Evolutionary conservation across 2,329 filamentous ascomycete genomes (phyloP).

Genomic region (Monosporascus sp.): DNA sequence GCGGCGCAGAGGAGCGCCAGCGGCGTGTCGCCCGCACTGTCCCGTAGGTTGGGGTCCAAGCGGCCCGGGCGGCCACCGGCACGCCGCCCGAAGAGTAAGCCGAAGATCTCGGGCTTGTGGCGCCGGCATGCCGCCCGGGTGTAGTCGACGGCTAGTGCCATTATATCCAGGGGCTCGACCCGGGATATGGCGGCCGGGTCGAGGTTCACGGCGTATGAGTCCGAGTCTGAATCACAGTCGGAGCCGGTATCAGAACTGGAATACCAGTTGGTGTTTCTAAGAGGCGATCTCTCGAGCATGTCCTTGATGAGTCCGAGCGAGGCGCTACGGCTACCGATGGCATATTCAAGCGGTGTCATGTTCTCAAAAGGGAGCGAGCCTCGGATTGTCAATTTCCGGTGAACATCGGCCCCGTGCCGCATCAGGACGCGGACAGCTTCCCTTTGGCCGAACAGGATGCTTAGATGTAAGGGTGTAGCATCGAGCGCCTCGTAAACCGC

Average conservation of each 20-base stretch:
- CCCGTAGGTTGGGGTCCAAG: conserved; percentile 4
- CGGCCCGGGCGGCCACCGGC: neutral
- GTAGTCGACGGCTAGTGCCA: conserved; percentile 2
- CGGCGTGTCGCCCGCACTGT: conserved; percentile 12
- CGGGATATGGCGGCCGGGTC: neutral
- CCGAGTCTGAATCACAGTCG: neutral
- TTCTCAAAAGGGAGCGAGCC: conserved; percentile 3
- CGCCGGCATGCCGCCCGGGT: conserved; percentile 11
- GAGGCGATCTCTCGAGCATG: conserved; percentile 1
- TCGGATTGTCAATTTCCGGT: conserved; percentile 3
- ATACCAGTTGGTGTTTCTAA: neutral
- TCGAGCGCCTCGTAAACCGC: neutral
- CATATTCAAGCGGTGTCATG: conserved; percentile 14
- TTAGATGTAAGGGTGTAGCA: neutral
- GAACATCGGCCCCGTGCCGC: conserved; percentile 3
- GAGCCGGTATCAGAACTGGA: neutral
- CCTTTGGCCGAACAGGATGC: neutral
- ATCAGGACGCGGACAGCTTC: neutral
- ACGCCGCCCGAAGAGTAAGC: conserved; percentile 1
- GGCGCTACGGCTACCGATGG: conserved; percentile 7
- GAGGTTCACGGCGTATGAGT: neutral
- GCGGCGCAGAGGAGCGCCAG: conserved; percentile 12
- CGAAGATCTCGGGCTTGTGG: conserved; percentile 6
- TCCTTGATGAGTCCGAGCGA: neutral
- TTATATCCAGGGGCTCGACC: neutral